Evolutionary conservation across 495 filamentous ascomycete species (phyloP), one percentile per base, ranked within the genome.

Genomic region (Evansstolkia leycettana): DNA sequence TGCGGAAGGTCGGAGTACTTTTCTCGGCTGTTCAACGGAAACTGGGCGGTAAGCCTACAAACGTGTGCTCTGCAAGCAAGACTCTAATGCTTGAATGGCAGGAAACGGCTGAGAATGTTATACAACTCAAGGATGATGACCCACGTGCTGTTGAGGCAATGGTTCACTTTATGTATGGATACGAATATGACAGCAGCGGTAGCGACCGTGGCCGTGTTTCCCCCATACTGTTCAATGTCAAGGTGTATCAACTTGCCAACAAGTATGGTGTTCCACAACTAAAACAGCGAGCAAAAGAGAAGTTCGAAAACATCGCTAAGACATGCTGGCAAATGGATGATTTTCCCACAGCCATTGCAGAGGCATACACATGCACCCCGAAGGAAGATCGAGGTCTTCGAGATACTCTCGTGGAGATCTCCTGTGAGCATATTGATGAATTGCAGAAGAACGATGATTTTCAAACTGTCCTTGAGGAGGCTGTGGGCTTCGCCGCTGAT

Each of bases 181-280:
- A 45, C 16, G 44, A 48, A 9, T 48, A 52, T 30, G 34, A 50
- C 24, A 43, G 28, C 34, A 52, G 48, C 27, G 41, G 41, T 27
- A 45, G 39, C 34, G 19, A 44, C 17, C 42, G 43, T 11, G 44
- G 45, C 24, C 35, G 37, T 17, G 28, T 27, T 7, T 47, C 35
- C 8, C 29, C 44, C 17, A 31, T 59, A 17, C 24, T 57, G 4
- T 50, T 58, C 37, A 47, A 64, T 35, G 42, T 54, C 14, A 47
- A 50, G n/a, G 45, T 64, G n/a, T 71, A 67, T 33, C 36, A 53
- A 3, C 51, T 64, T 16, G 62, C 55, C 2, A 58, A 68, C 35
- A 67, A 65, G 33, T 67, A 58, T 37, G 42, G 45, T 14, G 47
- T 71, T 3, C 41, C 36, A 0, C 40, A 29, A 9, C 40, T 71